phyloP scores from a whole-genome alignment of 2,329 filamentous ascomycete genomes.

The Podosphaera xanthii region DNA sequence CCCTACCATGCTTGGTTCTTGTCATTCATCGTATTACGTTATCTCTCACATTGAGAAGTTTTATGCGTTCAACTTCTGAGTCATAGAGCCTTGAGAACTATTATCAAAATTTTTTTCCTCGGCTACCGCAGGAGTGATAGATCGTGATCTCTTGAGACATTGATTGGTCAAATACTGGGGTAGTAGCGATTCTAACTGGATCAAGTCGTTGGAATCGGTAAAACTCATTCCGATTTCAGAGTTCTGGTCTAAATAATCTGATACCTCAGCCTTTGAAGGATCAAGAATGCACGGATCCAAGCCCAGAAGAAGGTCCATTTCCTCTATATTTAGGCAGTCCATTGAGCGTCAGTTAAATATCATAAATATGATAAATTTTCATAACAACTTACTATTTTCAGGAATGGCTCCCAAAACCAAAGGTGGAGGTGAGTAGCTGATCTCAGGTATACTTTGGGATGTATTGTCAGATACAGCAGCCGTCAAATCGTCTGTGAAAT shows the following conservation, averaged over 20 bases:
- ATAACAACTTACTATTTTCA: background rate
- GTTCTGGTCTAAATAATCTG: background rate
- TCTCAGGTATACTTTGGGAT: constrained; percentile 7
- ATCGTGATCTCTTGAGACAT: background rate
- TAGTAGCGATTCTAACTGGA: background rate
- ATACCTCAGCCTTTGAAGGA: background rate
- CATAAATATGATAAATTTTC: background rate
- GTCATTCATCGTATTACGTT: too few species aligned
- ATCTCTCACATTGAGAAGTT: too few species aligned
- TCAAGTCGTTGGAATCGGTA: background rate
- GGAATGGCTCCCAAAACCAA: background rate
- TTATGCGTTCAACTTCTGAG: too few species aligned
- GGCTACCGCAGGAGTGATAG: background rate
- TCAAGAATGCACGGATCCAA: background rate
- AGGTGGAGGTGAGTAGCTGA: background rate
- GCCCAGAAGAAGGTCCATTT: background rate
- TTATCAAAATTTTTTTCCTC: background rate
- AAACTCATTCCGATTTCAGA: background rate
- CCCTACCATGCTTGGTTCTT: too few species aligned
- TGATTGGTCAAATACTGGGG: background rate
- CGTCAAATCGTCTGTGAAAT: constrained; percentile 13
- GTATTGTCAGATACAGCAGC: constrained; percentile 12
- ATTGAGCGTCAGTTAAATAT: background rate
- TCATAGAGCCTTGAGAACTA: background rate
- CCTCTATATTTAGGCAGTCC: background rate